Conservation (phyloP, 495 filamentous ascomycete species). For the Penicillium nucicola region DNA sequence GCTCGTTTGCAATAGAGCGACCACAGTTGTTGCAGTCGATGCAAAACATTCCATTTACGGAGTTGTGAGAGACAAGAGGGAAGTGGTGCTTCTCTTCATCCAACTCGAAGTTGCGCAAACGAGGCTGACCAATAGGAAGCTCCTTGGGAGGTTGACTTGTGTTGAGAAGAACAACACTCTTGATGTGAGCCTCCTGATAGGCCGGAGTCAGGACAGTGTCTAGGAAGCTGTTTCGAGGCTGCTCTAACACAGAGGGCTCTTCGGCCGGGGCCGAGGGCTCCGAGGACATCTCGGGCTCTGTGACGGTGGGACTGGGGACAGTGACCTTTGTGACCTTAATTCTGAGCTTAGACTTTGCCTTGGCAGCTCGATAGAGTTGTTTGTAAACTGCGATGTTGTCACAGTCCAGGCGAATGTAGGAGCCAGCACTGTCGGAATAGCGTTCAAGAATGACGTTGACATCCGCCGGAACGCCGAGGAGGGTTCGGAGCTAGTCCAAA, state of each 20-base stretch:
- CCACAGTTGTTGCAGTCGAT: slow-evolving; percentile 96
- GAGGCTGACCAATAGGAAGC: slow-evolving; percentile 15
- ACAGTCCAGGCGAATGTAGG: slow-evolving; percentile 75
- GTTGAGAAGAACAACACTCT: not conserved
- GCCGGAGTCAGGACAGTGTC: slow-evolving; percentile 42
- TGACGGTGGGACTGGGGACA: slow-evolving; percentile 1
- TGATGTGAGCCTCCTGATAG: slow-evolving; percentile 16
- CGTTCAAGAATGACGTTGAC: slow-evolving; percentile 79
- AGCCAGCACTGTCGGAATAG: slow-evolving; percentile 88
- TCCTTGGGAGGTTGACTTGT: not conserved
- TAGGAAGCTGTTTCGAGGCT: slow-evolving; percentile 37
- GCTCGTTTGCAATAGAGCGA: slow-evolving; percentile 67
- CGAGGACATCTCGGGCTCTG: too few species aligned
- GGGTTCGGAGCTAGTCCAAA: slow-evolving; percentile 63
- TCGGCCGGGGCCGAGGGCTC: too few species aligned
- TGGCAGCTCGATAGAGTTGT: slow-evolving; percentile 93
- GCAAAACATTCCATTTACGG: slow-evolving; percentile 42
- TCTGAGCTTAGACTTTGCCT: slow-evolving; percentile 96
- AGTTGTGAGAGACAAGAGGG: slow-evolving; percentile 31
- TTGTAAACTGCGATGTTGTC: slow-evolving; percentile 85
- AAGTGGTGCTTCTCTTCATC: slow-evolving; percentile 26
- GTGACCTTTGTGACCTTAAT: slow-evolving; percentile 55
- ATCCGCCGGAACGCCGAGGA: slow-evolving; percentile 67
- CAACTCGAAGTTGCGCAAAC: slow-evolving; percentile 28
- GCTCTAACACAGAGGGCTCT: slow-evolving; percentile 11